These are phyloP conservation scores for Scytalidium sp. DNA, from an alignment of 2,329 filamentous ascomycete species.

Conservation along the genomic window DNA sequence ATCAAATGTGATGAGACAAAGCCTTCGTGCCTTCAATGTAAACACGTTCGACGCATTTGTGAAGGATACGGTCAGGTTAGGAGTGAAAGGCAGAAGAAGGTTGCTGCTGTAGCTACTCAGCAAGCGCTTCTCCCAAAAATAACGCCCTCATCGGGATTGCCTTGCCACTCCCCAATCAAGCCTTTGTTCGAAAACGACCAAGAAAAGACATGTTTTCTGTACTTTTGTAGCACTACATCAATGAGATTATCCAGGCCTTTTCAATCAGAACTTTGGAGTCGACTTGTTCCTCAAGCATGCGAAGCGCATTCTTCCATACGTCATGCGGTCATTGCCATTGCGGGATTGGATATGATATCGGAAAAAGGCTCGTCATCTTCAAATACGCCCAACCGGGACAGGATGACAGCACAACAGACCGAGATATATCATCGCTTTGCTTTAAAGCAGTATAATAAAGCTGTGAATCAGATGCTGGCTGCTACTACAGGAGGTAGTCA, in stretches of 20 bases:
- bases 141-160: no score
- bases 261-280: constrained; percentile 59
- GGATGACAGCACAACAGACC: constrained; percentile 31
- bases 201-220: constrained; percentile 55
- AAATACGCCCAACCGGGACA: constrained; percentile 14
- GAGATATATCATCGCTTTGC: constrained; percentile 54
- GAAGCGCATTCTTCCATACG: constrained; percentile 56
- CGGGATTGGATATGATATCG: constrained; percentile 61
- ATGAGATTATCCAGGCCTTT: constrained; percentile 62
- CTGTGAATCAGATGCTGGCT: constrained; percentile 45
- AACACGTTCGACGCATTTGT: no score
- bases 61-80: no score
- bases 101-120: no score
- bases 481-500: constrained; percentile 36
- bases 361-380: constrained; percentile 44
- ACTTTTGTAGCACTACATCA: constrained; percentile 57
- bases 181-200: constrained; percentile 46
- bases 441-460: constrained; percentile 53
- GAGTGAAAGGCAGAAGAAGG: no score
- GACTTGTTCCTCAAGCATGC: constrained; percentile 58
- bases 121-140: no score
- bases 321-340: constrained; percentile 61
- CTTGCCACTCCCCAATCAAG: no score
- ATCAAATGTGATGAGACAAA: constrained; percentile 8
- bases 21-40: constrained; percentile 8